Evolutionary conservation across 805 yeast genomes (phyloP).

Genomic region (Wilhelminamyces savonicus): DNA sequence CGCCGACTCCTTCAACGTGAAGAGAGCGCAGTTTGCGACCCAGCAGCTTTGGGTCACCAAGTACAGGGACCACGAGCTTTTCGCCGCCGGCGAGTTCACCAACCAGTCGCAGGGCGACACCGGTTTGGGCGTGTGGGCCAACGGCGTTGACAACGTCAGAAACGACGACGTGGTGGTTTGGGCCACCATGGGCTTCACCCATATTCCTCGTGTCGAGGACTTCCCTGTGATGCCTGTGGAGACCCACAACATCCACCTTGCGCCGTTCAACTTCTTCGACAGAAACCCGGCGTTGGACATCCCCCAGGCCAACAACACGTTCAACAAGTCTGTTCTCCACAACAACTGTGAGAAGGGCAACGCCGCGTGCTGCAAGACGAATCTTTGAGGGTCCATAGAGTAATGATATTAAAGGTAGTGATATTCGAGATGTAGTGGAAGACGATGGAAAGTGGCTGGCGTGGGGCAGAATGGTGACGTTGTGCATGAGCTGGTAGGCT

Average conservation of each 20-base stretch:
- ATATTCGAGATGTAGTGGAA: no score
- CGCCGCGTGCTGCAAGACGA: constrained; percentile 31
- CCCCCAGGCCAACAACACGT: constrained; percentile 61
- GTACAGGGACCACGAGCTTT: constrained; percentile 64
- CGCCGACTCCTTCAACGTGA: constrained; percentile 54
- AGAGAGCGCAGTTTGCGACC: constrained; percentile 71
- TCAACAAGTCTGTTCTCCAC: constrained; percentile 55
- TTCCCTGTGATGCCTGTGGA: constrained; percentile 91
- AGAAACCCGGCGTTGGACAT: constrained; percentile 74
- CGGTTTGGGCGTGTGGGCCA: constrained; percentile 68
- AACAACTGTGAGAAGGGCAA: constrained; percentile 10
- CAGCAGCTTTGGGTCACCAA: constrained; percentile 80
- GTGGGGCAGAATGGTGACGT: no score
- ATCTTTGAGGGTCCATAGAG: constrained; percentile 13
- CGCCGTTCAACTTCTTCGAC: constrained; percentile 71
- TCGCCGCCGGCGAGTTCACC: constrained; percentile 82
- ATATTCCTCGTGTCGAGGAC: constrained; percentile 77
- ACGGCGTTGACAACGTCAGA: constrained; percentile 62
- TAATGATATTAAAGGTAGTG: no score
- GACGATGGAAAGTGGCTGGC: no score
- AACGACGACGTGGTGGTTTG: constrained; percentile 72
- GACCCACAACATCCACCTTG: constrained; percentile 56
- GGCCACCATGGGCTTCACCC: constrained; percentile 79
- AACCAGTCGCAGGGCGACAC: constrained; percentile 69
- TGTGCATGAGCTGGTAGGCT: no score